These are phyloP conservation scores for Ganoderma resinaceum DNA, from an alignment of 1,284 basidiomycete genomes.

Conservation along the genomic window DNA sequence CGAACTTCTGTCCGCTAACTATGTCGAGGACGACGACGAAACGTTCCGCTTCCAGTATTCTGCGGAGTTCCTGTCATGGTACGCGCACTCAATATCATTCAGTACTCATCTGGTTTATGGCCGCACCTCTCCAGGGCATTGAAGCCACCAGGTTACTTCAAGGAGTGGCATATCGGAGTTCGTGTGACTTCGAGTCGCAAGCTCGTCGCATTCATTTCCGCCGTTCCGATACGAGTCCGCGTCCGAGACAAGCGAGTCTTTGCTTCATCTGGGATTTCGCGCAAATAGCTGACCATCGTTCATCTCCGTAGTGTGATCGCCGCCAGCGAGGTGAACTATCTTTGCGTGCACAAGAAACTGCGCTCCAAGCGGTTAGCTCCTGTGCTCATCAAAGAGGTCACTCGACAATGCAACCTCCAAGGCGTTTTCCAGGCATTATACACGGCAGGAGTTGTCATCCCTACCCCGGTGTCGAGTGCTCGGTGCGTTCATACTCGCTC, in stretches of 20 bases:
- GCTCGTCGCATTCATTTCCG: slow-evolving; percentile 98
- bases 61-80: slow-evolving; percentile 96
- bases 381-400: slow-evolving; percentile 98
- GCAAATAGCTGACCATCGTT: neutral
- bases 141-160: slow-evolving; percentile 91
- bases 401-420: slow-evolving; percentile 88
- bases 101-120: neutral
- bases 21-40: slow-evolving; percentile 97
- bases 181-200: slow-evolving; percentile 91
- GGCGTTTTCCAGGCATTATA: slow-evolving; percentile 98
- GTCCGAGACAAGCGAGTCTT: slow-evolving; percentile 74
- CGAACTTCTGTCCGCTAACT: slow-evolving; percentile 91
- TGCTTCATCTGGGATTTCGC: neutral
- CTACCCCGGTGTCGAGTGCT: slow-evolving; percentile 89
- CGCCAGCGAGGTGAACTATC: slow-evolving; percentile 95
- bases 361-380: slow-evolving; percentile 96
- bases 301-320: slow-evolving; percentile 61
- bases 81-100: slow-evolving; percentile 23
- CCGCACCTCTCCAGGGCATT: slow-evolving; percentile 76
- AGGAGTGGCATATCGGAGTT: slow-evolving; percentile 97
- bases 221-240: slow-evolving; percentile 85
- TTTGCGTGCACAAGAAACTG: slow-evolving; percentile 98
- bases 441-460: slow-evolving; percentile 90
- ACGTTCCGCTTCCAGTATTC: slow-evolving; percentile 97
- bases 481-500: slow-evolving; percentile 53